Percentiles rank a stretch among this genome's conserved stretches.
phyloP scores from a whole-genome alignment of 164 flowering plant genomes.

The Buxus sempervirens region DNA sequence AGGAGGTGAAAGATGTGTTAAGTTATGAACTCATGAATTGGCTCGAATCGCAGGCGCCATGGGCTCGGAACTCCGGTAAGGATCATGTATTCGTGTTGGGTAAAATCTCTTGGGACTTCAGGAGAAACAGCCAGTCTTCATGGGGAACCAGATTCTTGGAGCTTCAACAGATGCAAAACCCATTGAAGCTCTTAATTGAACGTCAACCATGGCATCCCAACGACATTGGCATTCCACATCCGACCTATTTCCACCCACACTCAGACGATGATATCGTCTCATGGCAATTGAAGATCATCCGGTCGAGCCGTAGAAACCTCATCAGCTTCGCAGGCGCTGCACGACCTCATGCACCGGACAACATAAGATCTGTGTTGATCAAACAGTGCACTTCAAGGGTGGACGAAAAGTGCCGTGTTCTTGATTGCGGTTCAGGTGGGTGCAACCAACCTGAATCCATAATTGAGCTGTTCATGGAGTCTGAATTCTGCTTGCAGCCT shows the following conservation, averaged over 20 bases:
- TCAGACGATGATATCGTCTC: conserved; percentile 50
- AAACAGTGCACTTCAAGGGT: conserved; percentile 41
- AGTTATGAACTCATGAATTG: conserved; percentile 53
- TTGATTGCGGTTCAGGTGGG: conserved; percentile 40
- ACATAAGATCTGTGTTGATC: conserved; percentile 54
- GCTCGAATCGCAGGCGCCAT: conserved; percentile 41
- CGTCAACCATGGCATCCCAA: conserved; percentile 71
- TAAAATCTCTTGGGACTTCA: conserved; percentile 79
- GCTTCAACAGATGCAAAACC: conserved; percentile 55
- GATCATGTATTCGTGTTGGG: conserved; percentile 83
- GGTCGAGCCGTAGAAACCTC: conserved; percentile 33
- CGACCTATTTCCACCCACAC: conserved; percentile 74
- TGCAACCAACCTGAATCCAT: conserved; percentile 45
- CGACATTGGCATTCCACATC: conserved; percentile 79
- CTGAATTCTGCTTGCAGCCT: conserved; percentile 87
- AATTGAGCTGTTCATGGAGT: conserved; percentile 50
- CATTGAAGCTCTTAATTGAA: conserved; percentile 67
- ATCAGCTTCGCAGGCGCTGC: conserved; percentile 69
- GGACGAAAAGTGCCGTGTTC: conserved; percentile 34
- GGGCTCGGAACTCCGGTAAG: conserved; percentile 50
- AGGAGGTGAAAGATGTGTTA: conserved; percentile 48
- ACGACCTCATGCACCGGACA: conserved; percentile 41
- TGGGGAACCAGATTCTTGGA: conserved; percentile 70
- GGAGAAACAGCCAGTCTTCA: conserved; percentile 25
- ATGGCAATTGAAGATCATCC: conserved; percentile 49